Evolutionary conservation across 2,329 filamentous ascomycete genomes (phyloP).

Genomic region (Neofusicoccum parvum): DNA sequence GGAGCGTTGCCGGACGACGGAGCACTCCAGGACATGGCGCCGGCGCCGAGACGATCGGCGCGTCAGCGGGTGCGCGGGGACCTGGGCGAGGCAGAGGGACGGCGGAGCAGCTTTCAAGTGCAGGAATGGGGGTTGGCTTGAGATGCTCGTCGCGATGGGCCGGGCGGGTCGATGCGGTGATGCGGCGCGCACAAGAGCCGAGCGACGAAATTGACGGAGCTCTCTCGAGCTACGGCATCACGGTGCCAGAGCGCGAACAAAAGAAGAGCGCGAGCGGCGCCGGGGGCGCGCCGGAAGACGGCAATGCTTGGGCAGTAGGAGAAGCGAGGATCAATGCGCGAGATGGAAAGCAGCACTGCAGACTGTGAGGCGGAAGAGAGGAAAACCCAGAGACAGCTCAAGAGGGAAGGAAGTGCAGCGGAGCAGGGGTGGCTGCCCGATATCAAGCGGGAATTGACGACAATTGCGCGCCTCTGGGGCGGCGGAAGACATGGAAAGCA

Average conservation of each 20-base stretch:
- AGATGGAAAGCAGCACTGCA: neutral
- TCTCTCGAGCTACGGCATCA: conserved; percentile 15
- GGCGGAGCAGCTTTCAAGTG: neutral
- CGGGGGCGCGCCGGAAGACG: neutral
- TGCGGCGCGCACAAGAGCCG: conserved; percentile 3
- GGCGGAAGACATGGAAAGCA: conserved; percentile 16
- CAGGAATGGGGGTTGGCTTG: neutral
- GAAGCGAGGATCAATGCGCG: conserved; percentile 2
- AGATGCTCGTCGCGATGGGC: neutral
- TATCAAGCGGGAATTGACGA: conserved; percentile 13
- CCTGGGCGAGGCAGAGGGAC: neutral
- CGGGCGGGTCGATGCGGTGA: conserved; percentile 3
- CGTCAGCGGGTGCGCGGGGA: neutral
- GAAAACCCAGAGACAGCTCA: conserved; percentile 7
- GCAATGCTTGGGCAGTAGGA: neutral
- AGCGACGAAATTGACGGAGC: conserved; percentile 18
- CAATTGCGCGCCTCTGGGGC: conserved; percentile 5
- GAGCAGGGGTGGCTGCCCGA: conserved; percentile 18
- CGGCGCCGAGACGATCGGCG: neutral
- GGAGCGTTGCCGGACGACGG: conserved; percentile 33
- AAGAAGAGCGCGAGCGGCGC: neutral
- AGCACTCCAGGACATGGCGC: conserved; percentile 39
- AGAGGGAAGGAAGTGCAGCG: conserved; percentile 20
- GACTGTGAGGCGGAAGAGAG: neutral
- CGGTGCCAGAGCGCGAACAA: neutral